Percentiles rank a stretch among this genome's conserved stretches.
Evolutionary conservation across 768 basidiomycete genomes (phyloP).

Genomic region (Pleurotus djamor): DNA sequence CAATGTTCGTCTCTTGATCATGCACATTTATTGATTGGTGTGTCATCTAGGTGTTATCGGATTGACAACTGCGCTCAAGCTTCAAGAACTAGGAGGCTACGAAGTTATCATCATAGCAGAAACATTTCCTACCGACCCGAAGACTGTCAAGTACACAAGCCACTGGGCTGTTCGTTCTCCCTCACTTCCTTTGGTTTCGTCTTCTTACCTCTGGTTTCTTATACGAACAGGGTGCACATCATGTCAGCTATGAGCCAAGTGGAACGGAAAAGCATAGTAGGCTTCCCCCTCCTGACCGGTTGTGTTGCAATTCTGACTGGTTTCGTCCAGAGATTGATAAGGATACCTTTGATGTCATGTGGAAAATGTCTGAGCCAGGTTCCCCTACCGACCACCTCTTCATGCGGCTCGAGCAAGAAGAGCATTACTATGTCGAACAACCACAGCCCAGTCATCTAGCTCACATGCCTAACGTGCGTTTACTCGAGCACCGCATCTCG

Average conservation of each 20-base stretch:
- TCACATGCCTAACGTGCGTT: conserved; percentile 52
- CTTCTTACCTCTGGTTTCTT: too few species aligned
- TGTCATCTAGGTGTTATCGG: conserved; percentile 67
- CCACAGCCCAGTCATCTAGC: conserved; percentile 40
- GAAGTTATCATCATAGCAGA: conserved; percentile 72
- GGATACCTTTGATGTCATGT: conserved; percentile 75
- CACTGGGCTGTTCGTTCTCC: conserved; percentile 71
- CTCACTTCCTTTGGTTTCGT: neutral
- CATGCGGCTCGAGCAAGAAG: conserved; percentile 59
- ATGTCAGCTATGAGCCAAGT: conserved; percentile 57
- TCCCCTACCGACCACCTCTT: conserved; percentile 58
- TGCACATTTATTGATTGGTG: neutral
- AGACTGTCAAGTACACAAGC: conserved; percentile 75
- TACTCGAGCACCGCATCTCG: too few species aligned
- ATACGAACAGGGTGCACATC: conserved; percentile 72
- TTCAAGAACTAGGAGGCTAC: conserved; percentile 63
- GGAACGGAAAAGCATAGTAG: conserved; percentile 56
- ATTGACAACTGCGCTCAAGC: conserved; percentile 68
- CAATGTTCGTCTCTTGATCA: neutral
- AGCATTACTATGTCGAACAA: conserved; percentile 47
- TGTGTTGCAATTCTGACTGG: too few species aligned
- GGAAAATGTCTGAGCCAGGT: conserved; percentile 65
- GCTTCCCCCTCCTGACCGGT: neutral
- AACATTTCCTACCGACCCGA: conserved; percentile 67
- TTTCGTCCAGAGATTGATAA: conserved; percentile 53